Conservation (phyloP, 345 rosid genomes). For the Hypericum androsaemum region DNA sequence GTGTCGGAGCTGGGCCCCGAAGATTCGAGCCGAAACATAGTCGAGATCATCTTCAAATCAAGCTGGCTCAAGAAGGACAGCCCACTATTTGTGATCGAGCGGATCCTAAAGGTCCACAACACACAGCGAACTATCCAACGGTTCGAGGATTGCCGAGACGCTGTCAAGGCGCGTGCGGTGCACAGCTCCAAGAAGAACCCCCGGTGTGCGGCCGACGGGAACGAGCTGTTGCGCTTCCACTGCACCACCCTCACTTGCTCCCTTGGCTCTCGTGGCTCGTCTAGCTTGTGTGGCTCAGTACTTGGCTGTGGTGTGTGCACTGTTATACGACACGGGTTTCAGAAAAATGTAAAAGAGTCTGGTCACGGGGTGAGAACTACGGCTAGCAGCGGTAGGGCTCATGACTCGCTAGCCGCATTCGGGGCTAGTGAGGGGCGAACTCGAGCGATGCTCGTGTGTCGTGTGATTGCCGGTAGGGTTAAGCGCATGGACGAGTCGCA, state of each 20-base stretch:
- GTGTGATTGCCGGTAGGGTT: slow-evolving; percentile 93
- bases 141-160: slow-evolving; percentile 89
- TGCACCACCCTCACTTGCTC: slow-evolving; percentile 75
- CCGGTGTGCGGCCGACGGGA: slow-evolving; percentile 93
- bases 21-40: slow-evolving; percentile 93
- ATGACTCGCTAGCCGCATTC: slow-evolving; percentile 36
- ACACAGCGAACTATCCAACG: slow-evolving; percentile 91
- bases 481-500: slow-evolving; percentile 34
- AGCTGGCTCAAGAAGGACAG: slow-evolving; percentile 94
- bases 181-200: slow-evolving; percentile 55
- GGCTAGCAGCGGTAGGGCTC: slow-evolving; percentile 96
- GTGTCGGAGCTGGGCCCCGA: slow-evolving; percentile 95
- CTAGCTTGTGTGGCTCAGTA: slow-evolving; percentile 68
- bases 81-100: slow-evolving; percentile 78
- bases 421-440: slow-evolving; percentile 45
- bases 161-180: slow-evolving; percentile 79
- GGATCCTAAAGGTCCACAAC: slow-evolving; percentile 89
- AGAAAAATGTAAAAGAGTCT: slow-evolving; percentile 15
- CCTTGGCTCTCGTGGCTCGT: slow-evolving; percentile 67
- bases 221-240: slow-evolving; percentile 85
- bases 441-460: slow-evolving; percentile 88
- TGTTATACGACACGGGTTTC: slow-evolving; percentile 70
- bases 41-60: slow-evolving; percentile 94
- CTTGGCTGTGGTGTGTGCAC: slow-evolving; percentile 93
- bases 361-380: slow-evolving; percentile 54